Evolutionary conservation across 257 asterid genomes (phyloP), one percentile per base, ranked within the genome.

Genomic region (Misopates orontium): DNA sequence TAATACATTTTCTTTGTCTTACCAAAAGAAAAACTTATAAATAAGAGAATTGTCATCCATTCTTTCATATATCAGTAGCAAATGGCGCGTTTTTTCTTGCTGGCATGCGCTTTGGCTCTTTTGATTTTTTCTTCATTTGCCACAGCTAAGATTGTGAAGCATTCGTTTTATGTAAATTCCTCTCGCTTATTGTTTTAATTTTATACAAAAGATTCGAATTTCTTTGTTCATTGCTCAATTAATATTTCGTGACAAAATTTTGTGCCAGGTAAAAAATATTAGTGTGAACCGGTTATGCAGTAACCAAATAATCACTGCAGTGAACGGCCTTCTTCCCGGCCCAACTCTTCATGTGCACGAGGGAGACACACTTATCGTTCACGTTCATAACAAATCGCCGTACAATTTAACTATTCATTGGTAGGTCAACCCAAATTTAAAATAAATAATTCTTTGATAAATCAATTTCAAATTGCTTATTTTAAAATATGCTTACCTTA

Each of bases 261-360:
- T 4, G 19, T 76, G 55, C 4, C 82, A 89, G 96, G 95, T 89
- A 23, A 44, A 81, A 76, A 87, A 89, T 66, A 53, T 71, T 22
- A 87, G 79, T 0, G 75, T 83, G 55, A 73, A 77, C 32, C 82
- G 80, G 24, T 65, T 89, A 0, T 89, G 96, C 66, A 17, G 41
- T n/a, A 70, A 68, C 8, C 85, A 69, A 72, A 86, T 83, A 17
- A 84, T 89, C 9, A 83, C 86, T 2, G 95, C 86, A 18, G 96
- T 83, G 9, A 89, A 86, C 8, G 88, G 80, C 8, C 62, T 75
- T n/a, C 75, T 86, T 22, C 96, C 96, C 0, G 96, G 95, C 1
- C 93, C 93, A 1, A 80, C 85, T 1, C 32, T 89, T 41, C 65
- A 17, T 1, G 89, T 81, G 0, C 45, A 68, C 7, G 96, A 89